These are phyloP conservation scores for Aspergillus campestris DNA, from an alignment of 495 filamentous ascomycete species.

Conservation along the genomic window DNA sequence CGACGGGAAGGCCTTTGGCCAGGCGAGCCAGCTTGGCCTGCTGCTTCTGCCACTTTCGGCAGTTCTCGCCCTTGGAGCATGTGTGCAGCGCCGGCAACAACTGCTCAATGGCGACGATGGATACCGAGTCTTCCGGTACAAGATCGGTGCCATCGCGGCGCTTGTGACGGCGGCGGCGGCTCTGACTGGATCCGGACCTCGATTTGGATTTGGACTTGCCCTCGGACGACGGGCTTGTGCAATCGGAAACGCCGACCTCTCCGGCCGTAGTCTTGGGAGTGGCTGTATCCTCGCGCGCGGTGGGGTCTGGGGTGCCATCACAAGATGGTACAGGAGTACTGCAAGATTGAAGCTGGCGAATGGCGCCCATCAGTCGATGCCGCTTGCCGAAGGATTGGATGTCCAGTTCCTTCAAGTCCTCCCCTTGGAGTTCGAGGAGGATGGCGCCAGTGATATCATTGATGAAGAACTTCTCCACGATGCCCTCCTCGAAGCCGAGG, in stretches of 20 bases:
- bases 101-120: constrained; percentile 89
- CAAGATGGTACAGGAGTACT: constrained; percentile 1
- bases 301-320: constrained; percentile 7
- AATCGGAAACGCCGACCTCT: constrained; percentile 12
- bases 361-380: constrained; percentile 69
- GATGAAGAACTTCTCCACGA: constrained; percentile 74
- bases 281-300: constrained; percentile 12
- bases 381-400: constrained; percentile 92
- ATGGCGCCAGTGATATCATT: constrained; percentile 89
- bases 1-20: constrained; percentile 10
- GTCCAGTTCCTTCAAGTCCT: constrained; percentile 88
- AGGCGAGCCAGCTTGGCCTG: constrained; percentile 32
- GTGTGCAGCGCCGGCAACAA: constrained; percentile 72
- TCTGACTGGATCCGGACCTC: no score
- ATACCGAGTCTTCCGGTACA: constrained; percentile 71
- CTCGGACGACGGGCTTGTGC: constrained; percentile 18
- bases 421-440: constrained; percentile 75
- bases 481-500: constrained; percentile 56
- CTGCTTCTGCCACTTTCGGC: constrained; percentile 68
- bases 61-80: constrained; percentile 87
- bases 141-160: constrained; percentile 50
- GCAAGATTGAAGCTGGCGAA: constrained; percentile 3
- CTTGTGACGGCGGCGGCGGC: constrained; percentile 32
- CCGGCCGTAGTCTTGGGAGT: constrained; percentile 27
- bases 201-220: constrained; percentile 25